Percentiles rank a stretch among this genome's conserved stretches.
Evolutionary conservation across 805 yeast genomes (phyloP).

Genomic region (Nakazawaea molendinolei): DNA sequence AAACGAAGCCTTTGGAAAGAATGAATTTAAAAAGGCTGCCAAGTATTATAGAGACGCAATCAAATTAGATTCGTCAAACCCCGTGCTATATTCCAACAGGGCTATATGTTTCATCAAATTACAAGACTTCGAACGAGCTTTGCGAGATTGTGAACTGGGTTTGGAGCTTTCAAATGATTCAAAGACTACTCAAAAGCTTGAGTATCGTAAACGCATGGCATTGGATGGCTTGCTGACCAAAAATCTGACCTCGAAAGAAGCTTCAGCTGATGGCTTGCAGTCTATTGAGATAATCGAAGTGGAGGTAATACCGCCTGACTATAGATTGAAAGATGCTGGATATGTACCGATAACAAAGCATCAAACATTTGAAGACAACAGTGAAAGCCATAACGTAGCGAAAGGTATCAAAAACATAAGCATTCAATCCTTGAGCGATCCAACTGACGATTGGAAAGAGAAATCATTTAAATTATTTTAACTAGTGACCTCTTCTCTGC

Average conservation of each 20-base stretch:
- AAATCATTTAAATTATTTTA: not conserved
- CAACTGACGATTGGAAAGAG: not conserved
- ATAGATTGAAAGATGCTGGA: not conserved
- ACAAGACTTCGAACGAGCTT: slow-evolving; percentile 40
- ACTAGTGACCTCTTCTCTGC: not conserved
- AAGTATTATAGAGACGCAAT: slow-evolving; percentile 51
- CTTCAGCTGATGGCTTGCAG: no score
- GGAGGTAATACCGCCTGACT: slow-evolving; percentile 1
- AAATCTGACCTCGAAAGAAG: no score
- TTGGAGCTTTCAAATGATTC: slow-evolving; percentile 21
- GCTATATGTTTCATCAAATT: slow-evolving; percentile 60
- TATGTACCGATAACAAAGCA: no score
- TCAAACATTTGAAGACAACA: no score
- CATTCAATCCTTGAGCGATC: not conserved
- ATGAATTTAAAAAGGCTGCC: slow-evolving; percentile 44
- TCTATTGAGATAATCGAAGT: not conserved
- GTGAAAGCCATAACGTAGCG: no score
- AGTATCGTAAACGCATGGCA: slow-evolving; percentile 44
- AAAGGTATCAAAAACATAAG: no score
- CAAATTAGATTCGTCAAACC: slow-evolving; percentile 36
- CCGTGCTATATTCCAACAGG: slow-evolving; percentile 59
- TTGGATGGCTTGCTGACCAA: slow-evolving; percentile 25
- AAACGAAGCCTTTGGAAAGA: slow-evolving; percentile 40
- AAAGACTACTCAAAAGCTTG: slow-evolving; percentile 36
- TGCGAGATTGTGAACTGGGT: slow-evolving; percentile 45